phyloP scores from a whole-genome alignment of 805 yeast species.

The Pichia scutulata region DNA sequence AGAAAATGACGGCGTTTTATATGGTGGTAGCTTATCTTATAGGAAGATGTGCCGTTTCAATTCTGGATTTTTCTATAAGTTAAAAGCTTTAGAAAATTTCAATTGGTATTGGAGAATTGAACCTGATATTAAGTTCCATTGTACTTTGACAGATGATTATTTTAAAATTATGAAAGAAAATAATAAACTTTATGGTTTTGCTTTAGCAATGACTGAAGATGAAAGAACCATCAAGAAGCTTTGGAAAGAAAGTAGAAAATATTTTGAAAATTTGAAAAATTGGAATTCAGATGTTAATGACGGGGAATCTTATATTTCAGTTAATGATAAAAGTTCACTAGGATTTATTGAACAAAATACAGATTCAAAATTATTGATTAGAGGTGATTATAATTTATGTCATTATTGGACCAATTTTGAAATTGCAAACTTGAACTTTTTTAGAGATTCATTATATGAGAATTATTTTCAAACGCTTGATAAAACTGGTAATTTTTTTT shows the following conservation, averaged over 20 bases:
- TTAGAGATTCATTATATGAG: conserved; percentile 46
- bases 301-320: conserved; percentile 20
- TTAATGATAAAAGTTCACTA: conserved; percentile 33
- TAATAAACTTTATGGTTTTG: conserved; percentile 42
- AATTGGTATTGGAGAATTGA: conserved; percentile 56
- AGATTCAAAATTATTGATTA: conserved; percentile 33
- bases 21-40: conserved; percentile 55
- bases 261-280: conserved; percentile 25
- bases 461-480: conserved; percentile 52
- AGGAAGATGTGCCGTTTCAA: conserved; percentile 58
- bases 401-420: conserved; percentile 67
- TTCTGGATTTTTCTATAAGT: conserved; percentile 46
- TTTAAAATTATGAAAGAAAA: conserved; percentile 42
- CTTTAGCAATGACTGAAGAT: conserved; percentile 43
- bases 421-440: conserved; percentile 51
- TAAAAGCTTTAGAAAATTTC: conserved; percentile 36
- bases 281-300: conserved; percentile 7
- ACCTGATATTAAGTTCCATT: conserved; percentile 40
- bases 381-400: conserved; percentile 43
- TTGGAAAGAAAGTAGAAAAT: conserved; percentile 39
- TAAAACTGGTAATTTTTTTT: conserved; percentile 58
- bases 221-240: conserved; percentile 39
- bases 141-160: conserved; percentile 43
- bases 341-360: conserved; percentile 39
- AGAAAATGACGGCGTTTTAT: conserved; percentile 33